Percentiles rank a stretch among this genome's conserved stretches.
These are phyloP conservation scores for Beauveria pseudobassiana DNA, from an alignment of 2,329 filamentous ascomycete genomes.

Conservation along the genomic window DNA sequence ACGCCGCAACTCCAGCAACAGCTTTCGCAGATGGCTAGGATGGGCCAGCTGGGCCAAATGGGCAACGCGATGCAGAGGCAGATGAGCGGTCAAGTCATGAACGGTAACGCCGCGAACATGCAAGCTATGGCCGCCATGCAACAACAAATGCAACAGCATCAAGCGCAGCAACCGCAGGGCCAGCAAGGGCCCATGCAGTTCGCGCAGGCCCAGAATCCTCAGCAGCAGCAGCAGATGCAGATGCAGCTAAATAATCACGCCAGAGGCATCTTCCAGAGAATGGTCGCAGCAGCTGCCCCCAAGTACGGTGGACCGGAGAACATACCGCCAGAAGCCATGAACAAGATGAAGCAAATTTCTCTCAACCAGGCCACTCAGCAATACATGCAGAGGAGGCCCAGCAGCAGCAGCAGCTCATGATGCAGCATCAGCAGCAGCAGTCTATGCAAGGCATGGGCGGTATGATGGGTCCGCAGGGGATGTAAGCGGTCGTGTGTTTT, in stretches of 20 bases:
- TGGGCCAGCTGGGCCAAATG: slow-evolving; percentile 27
- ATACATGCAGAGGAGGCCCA: slow-evolving; percentile 22
- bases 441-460: slow-evolving; percentile 49
- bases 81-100: slow-evolving; percentile 27
- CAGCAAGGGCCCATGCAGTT: slow-evolving; percentile 6
- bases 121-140: slow-evolving; percentile 25
- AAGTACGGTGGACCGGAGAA: slow-evolving; percentile 35
- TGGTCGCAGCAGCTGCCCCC: slow-evolving; percentile 25
- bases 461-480: slow-evolving; percentile 46
- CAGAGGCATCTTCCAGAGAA: slow-evolving; percentile 30
- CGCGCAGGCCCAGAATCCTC: slow-evolving; percentile 15
- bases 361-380: slow-evolving; percentile 28
- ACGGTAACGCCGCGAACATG: slow-evolving; percentile 20
- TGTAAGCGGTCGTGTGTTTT: slow-evolving; percentile 24
- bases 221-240: slow-evolving; percentile 26
- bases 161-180: slow-evolving; percentile 25
- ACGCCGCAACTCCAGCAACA: slow-evolving; percentile 31
- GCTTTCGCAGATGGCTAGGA: slow-evolving; percentile 29
- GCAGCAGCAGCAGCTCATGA: slow-evolving; percentile 27
- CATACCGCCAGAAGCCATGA: slow-evolving; percentile 38
- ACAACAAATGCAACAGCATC: slow-evolving; percentile 25
- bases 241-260: slow-evolving; percentile 27
- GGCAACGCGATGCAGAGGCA: slow-evolving; percentile 31
- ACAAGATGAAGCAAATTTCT: slow-evolving; percentile 38
- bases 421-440: slow-evolving; percentile 32